Base-by-base conservation (phyloP, 1,284 basidiomycete genomes). In the Nidula niveotomentosa region DNA sequence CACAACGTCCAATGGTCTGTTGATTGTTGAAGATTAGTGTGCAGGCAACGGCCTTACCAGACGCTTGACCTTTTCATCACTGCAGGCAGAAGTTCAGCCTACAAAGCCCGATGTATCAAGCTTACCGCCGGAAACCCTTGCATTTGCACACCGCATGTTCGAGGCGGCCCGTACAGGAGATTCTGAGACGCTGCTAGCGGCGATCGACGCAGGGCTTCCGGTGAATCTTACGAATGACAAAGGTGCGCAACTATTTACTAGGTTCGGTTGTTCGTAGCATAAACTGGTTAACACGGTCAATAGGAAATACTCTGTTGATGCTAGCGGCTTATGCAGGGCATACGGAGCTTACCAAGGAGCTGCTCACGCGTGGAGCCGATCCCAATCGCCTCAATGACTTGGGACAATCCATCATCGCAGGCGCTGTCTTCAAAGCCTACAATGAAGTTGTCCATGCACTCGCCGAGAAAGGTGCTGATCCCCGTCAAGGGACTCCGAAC, bases 241-340 rank as follows among this genome's bases (percentile, higher is more conserved):
- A 75, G 88, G 88, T 84, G 49, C 48, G 67, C 34, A 53, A 12
- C 23, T 49, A 13, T 18, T 46, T 37, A 23, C 23, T 23, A 5
- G 23, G 23, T 23, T 43, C 17, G 39, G 43, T n/a, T 37, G 49
- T 54, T 36, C 33, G 13, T 23, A 37, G 39, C 39, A 17, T n/a
- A 61, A 35, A 36, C 47, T 17, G 17, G 39, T 50, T 53, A 44
- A 52, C 15, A 41, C 13, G 1, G 33, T 47, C 12, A 51, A 30
- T 36, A 83, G 90, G 90, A 15, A 91, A 92, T 65, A 89, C 88
- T 2, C 75, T 93, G 6, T 76, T 94, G 55, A 94, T 94, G 91
- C 81, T 94, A 43, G 86, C 90, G 2, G 80, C 90, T 2, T 94
- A 94, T 67, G 84, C 87, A 44, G 91, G 91, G 0, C 90, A 93